These are phyloP conservation scores for Hemerocallis citrina DNA, from an alignment of 106 monocot genomes.

Conservation along the genomic window DNA sequence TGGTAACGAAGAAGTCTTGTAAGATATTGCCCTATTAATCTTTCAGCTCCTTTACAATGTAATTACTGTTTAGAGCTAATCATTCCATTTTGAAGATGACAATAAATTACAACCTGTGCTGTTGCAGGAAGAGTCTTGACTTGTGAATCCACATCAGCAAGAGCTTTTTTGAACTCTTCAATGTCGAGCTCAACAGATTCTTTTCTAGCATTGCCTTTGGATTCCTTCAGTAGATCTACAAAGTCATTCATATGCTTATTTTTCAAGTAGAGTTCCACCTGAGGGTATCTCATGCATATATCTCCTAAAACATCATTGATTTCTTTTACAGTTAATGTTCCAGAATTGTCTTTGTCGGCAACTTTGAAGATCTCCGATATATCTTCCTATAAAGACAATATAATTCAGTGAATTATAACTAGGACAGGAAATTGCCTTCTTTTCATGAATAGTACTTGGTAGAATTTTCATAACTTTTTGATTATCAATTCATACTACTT, in stretches of 20 bases:
- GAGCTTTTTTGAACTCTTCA: slow-evolving; percentile 54
- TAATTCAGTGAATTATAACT: not conserved
- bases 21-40: not conserved
- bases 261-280: slow-evolving; percentile 33
- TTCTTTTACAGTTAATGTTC: slow-evolving; percentile 55
- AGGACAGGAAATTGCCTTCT: too few species aligned
- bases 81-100: not conserved
- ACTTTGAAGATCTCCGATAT: slow-evolving; percentile 47
- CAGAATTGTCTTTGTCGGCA: slow-evolving; percentile 62
- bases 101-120: slow-evolving; percentile 40
- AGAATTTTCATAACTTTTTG: too few species aligned
- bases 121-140: slow-evolving; percentile 63
- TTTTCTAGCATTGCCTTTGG: slow-evolving; percentile 28
- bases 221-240: slow-evolving; percentile 33
- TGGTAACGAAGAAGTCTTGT: not conserved
- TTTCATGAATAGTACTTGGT: too few species aligned
- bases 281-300: slow-evolving; percentile 43
- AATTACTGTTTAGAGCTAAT: not conserved
- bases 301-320: slow-evolving; percentile 53
- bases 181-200: slow-evolving; percentile 40
- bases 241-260: slow-evolving; percentile 45
- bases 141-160: slow-evolving; percentile 37
- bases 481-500: too few species aligned
- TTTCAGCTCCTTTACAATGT: not conserved
- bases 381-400: slow-evolving; percentile 35